A percentile compares a stretch with the other conserved stretches of the same genome.
These are phyloP conservation scores for Chalciporus pseudorubinellus DNA, from an alignment of 768 basidiomycete species.

Conservation along the genomic window DNA sequence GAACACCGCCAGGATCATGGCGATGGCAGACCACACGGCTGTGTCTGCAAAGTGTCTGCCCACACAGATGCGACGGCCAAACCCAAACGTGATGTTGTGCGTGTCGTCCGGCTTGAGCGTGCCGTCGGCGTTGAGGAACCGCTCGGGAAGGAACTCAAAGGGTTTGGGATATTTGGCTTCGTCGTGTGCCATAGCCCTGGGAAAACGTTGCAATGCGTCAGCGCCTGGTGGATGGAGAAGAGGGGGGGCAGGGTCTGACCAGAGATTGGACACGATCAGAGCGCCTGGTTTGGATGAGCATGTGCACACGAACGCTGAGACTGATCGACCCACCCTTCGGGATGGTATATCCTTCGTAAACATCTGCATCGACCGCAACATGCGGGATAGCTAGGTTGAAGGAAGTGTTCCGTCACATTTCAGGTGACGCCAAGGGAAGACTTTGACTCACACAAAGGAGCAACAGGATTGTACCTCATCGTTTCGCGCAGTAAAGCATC, in stretches of 20 bases:
- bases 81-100: constrained; percentile 20
- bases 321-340: constrained; percentile 33
- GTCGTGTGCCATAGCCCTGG: constrained; percentile 17
- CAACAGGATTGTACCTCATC: constrained; percentile 2
- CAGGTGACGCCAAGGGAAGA: neutral
- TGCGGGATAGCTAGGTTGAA: constrained; percentile 26
- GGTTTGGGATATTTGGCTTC: constrained; percentile 35
- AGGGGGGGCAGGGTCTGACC: neutral
- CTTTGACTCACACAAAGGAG: constrained; percentile 10
- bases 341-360: constrained; percentile 47
- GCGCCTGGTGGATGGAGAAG: neutral
- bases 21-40: constrained; percentile 18
- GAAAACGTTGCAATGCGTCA: neutral
- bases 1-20: constrained; percentile 12
- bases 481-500: constrained; percentile 16
- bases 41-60: constrained; percentile 21
- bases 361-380: constrained; percentile 35
- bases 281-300: neutral
- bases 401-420: neutral
- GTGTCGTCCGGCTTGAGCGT: constrained; percentile 11
- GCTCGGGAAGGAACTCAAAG: constrained; percentile 38
- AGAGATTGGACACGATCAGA: constrained; percentile 11
- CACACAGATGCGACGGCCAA: constrained; percentile 26
- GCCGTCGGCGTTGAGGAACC: constrained; percentile 33
- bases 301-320: neutral